Conservation (phyloP, 2,329 filamentous ascomycete genomes). For the Fusarium multiceps region DNA sequence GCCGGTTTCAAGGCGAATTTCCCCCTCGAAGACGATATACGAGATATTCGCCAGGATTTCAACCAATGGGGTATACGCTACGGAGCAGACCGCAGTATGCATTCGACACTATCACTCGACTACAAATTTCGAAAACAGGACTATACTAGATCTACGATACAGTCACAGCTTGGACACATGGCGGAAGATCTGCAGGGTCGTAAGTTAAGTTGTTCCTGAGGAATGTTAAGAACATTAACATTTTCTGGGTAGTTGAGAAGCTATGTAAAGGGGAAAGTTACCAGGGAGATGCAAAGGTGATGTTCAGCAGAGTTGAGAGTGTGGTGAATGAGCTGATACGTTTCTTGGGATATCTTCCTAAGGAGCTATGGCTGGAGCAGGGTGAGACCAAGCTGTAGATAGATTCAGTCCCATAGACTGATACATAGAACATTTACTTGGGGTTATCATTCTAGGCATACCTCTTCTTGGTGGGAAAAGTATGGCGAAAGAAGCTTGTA, state of each 20-base stretch:
- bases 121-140: constrained; percentile 30
- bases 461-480: not conserved
- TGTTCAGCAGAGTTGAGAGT: constrained; percentile 10
- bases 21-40: constrained; percentile 1
- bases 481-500: not conserved
- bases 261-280: not conserved
- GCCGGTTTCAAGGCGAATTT: constrained; percentile 1
- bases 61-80: constrained; percentile 20
- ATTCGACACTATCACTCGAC: constrained; percentile 26
- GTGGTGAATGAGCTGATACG: constrained; percentile 18
- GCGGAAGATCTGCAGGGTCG: constrained; percentile 19
- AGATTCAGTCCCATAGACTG: not conserved
- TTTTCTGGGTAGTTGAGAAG: constrained; percentile 2
- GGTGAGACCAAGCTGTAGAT: not conserved
- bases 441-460: not conserved
- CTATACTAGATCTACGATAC: constrained; percentile 3
- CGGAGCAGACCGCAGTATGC: constrained; percentile 9
- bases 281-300: constrained; percentile 8
- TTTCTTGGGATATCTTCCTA: constrained; percentile 25
- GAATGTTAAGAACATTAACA: not conserved
- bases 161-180: constrained; percentile 19
- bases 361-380: constrained; percentile 31
- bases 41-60: constrained; percentile 10
- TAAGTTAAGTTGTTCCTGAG: not conserved
- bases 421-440: not conserved